These are phyloP conservation scores for Candida maris DNA, from an alignment of 805 yeast species.

Conservation along the genomic window DNA sequence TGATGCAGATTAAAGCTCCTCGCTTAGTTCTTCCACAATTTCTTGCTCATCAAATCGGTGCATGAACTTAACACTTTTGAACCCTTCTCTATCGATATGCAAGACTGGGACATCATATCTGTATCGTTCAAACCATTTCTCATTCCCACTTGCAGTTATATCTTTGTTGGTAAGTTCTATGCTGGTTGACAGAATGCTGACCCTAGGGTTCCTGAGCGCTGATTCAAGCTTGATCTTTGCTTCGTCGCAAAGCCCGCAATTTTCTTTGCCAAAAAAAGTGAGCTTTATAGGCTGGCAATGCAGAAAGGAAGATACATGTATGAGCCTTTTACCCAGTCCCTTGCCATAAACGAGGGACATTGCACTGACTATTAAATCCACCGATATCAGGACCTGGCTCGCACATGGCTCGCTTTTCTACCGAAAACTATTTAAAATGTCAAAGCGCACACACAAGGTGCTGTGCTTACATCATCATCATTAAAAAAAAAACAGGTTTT, in stretches of 20 bases:
- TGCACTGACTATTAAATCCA: too few relatives aligned
- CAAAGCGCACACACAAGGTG: too few relatives aligned
- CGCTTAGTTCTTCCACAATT: constrained; percentile 47
- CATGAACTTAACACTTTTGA: constrained; percentile 57
- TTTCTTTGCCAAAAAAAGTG: constrained; percentile 65
- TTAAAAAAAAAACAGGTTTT: too few relatives aligned
- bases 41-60: constrained; percentile 59
- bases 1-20: constrained; percentile 28
- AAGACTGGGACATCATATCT: constrained; percentile 77
- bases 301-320: too few relatives aligned
- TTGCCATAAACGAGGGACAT: too few relatives aligned
- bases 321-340: too few relatives aligned
- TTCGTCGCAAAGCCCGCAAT: constrained; percentile 65
- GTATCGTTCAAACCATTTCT: constrained; percentile 65
- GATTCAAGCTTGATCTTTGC: constrained; percentile 51
- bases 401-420: too few relatives aligned
- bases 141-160: constrained; percentile 56
- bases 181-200: constrained; percentile 20
- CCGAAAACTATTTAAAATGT: too few relatives aligned
- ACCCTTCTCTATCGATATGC: constrained; percentile 54
- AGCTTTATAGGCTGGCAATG: constrained; percentile 29
- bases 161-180: constrained; percentile 45
- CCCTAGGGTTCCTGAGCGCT: constrained; percentile 32
- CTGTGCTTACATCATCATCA: too few relatives aligned
- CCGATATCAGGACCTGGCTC: too few relatives aligned